Evolutionary conservation across 139 green algal genomes (phyloP).

Genomic region (Closterium sp.): DNA sequence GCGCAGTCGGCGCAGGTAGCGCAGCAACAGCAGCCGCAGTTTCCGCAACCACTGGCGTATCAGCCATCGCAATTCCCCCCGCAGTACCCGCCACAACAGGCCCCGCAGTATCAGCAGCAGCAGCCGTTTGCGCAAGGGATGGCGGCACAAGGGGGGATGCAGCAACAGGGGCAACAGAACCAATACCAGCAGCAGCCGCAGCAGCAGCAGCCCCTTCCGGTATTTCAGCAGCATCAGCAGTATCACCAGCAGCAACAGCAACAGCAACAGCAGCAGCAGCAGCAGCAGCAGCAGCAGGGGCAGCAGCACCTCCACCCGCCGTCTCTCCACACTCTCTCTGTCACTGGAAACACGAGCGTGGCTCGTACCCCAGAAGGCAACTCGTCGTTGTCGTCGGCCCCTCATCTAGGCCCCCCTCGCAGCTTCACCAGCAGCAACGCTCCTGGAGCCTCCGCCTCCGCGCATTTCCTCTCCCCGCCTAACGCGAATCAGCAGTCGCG

Average conservation of each 20-base stretch:
- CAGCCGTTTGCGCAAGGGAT: neutral
- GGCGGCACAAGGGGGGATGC: too few species aligned
- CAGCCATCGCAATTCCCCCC: neutral
- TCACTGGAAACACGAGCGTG: neutral
- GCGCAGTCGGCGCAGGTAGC: neutral
- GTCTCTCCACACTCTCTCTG: neutral
- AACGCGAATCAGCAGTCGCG: neutral
- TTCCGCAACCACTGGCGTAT: neutral
- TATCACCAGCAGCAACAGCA: neutral
- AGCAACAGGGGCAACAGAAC: neutral
- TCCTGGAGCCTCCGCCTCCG: neutral
- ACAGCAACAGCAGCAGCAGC: neutral
- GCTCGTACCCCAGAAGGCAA: neutral
- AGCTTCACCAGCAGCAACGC: neutral
- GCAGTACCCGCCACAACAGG: neutral
- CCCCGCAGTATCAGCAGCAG: neutral
- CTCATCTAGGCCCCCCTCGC: neutral
- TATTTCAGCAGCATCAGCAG: neutral
- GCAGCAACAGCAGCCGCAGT: neutral
- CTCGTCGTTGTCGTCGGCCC: neutral
- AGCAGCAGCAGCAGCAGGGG: neutral
- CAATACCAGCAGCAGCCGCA: neutral
- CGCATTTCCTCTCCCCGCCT: neutral
- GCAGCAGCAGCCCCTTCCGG: neutral
- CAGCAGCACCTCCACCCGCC: neutral